phyloP scores from a whole-genome alignment of 352 stramenopile genomes.

The Globisporangium nagaii region DNA sequence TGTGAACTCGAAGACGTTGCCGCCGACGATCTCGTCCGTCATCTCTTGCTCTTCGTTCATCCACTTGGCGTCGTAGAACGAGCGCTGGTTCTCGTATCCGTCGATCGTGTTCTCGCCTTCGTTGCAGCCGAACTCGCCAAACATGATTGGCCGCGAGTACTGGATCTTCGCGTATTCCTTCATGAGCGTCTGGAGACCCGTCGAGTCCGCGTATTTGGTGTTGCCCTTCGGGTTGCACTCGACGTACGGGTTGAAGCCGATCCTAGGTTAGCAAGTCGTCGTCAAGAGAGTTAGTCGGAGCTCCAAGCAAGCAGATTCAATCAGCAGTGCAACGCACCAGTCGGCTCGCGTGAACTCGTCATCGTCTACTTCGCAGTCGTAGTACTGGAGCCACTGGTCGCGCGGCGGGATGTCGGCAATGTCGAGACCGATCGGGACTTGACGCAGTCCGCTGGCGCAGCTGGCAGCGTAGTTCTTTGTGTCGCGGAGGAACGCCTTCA shows the following conservation, averaged over 20 bases:
- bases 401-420: constrained; percentile 64
- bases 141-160: constrained; percentile 62
- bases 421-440: constrained; percentile 68
- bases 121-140: constrained; percentile 78
- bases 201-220: constrained; percentile 46
- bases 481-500: constrained; percentile 70
- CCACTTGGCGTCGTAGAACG: constrained; percentile 61
- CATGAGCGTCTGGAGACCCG: constrained; percentile 61
- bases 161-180: constrained; percentile 37
- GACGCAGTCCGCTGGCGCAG: constrained; percentile 33
- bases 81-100: constrained; percentile 62
- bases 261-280: constrained; percentile 1
- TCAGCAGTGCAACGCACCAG: constrained; percentile 14
- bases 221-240: constrained; percentile 55
- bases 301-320: background rate
- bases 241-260: constrained; percentile 51
- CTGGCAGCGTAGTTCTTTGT: constrained; percentile 37
- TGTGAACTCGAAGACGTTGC: constrained; percentile 74
- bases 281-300: background rate
- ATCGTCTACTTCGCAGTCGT: constrained; percentile 49
- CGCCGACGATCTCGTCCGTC: constrained; percentile 54
- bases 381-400: constrained; percentile 64
- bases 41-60: constrained; percentile 74
- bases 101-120: constrained; percentile 57
- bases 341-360: constrained; percentile 45